phyloP scores from a whole-genome alignment of 805 yeast species.

The Candida stauntonica region DNA sequence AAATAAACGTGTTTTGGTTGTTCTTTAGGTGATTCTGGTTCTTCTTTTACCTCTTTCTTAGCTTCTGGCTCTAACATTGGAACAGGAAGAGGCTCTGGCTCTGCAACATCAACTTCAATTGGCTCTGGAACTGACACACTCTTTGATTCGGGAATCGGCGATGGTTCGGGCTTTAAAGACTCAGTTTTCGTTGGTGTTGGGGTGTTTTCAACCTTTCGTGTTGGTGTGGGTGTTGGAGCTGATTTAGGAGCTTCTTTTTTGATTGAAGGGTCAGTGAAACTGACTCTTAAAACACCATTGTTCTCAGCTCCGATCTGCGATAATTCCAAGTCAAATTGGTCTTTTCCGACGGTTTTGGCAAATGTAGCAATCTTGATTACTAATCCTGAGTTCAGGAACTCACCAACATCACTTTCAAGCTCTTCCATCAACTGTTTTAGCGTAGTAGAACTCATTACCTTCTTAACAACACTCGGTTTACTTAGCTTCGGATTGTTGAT shows the following conservation, averaged over 20 bases:
- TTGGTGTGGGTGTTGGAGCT: background rate
- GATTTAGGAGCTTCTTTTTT: background rate
- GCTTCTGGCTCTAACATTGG: too few species aligned
- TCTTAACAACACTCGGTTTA: slow-evolving; percentile 25
- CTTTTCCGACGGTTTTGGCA: slow-evolving; percentile 16
- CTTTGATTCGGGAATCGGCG: too few species aligned
- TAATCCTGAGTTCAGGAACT: slow-evolving; percentile 15
- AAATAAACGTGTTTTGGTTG: slow-evolving; percentile 24
- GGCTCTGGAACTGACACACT: background rate
- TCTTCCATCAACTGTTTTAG: slow-evolving; percentile 15
- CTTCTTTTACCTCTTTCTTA: background rate
- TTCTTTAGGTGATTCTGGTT: slow-evolving; percentile 7
- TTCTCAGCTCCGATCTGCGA: slow-evolving; percentile 23
- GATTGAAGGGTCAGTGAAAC: slow-evolving; percentile 8
- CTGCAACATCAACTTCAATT: slow-evolving; percentile 1
- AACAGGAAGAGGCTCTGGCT: background rate
- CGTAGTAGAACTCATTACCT: slow-evolving; percentile 16
- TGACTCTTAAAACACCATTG: slow-evolving; percentile 25
- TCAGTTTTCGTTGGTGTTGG: too few species aligned
- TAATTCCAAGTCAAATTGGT: slow-evolving; percentile 10
- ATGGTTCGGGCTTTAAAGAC: too few species aligned
- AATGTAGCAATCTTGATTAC: slow-evolving; percentile 22
- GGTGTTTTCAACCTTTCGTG: too few species aligned
- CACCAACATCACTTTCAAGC: slow-evolving; percentile 18
- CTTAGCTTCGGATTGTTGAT: slow-evolving; percentile 22